Base-by-base conservation (phyloP, 331 rosid genomes). In the Acacia concinna region DNA sequence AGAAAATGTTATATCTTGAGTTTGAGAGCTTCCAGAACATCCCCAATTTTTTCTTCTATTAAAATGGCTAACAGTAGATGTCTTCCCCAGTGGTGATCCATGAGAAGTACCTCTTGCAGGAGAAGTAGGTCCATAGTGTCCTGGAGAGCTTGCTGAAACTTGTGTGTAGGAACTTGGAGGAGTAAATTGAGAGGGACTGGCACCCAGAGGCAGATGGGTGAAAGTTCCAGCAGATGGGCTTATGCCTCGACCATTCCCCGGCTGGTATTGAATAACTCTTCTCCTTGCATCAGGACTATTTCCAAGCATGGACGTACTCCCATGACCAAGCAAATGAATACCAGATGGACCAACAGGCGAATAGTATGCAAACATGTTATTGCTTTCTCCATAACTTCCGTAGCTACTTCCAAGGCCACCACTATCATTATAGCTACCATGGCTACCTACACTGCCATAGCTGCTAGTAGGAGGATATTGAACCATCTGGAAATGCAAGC, bases 111-210 rank as follows among this genome's bases (percentile, higher is more conserved):
- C 94, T 86, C 99, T 93, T 64, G 98, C 97, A 62, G 99, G 98
- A 84, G 98, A 93, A 43, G 98, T 90, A 79, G 99, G 98, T 78
- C 99, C 99, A 74, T 80, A 95, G 75, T 93, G 97, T 74, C 97
- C 98, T 1, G 96, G 93, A 71, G 98, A 95, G 81, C 91, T 90
- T 78, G 86, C 82, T 30, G 97, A 81, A 79, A 95, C 89, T 88
- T 95, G 99, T 85, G 90, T 51, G 38, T 87, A 93, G 68, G 94
- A 86, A 86, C 84, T 88, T 34, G 99, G 99, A 37, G 99, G 99
- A 76, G 99, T 96, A 80, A 88, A 93, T 70, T 96, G 99, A 27
- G 99, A 96, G 11, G 99, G 99, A 84, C 99, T 96, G 68, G 94
- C 91, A 81, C 99, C 99, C 31, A 96, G 93, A 68, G 98, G 99